phyloP scores from a whole-genome alignment of 495 filamentous ascomycete genomes.

The Clohesyomyces aquaticus region DNA sequence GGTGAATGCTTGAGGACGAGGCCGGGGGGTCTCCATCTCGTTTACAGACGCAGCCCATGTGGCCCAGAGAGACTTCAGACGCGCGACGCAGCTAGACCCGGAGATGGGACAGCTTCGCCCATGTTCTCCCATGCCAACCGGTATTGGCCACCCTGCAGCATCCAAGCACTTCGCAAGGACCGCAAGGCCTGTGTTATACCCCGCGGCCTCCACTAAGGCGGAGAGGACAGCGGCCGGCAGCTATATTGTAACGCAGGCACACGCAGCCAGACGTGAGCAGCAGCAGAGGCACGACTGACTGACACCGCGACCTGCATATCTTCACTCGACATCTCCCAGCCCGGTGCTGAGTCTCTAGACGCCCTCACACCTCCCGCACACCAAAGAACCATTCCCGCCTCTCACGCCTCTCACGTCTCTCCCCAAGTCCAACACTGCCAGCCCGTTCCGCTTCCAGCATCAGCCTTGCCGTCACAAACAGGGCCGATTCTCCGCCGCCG shows the following conservation, averaged over 20 bases:
- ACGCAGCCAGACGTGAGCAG: constrained; percentile 25
- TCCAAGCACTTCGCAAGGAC: constrained; percentile 30
- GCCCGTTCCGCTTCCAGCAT: neutral
- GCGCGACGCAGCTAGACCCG: constrained; percentile 37
- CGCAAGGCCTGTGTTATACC: constrained; percentile 36
- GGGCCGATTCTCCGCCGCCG: neutral
- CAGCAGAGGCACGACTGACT: constrained; percentile 15
- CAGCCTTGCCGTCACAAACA: no score
- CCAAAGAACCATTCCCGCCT: no score
- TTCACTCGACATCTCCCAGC: constrained; percentile 33
- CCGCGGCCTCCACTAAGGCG: constrained; percentile 35
- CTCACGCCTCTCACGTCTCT: no score
- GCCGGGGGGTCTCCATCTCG: constrained; percentile 25
- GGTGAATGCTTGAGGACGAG: constrained; percentile 18
- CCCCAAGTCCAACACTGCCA: no score
- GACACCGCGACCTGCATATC: constrained; percentile 26
- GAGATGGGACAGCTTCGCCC: constrained; percentile 26
- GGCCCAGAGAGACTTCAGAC: constrained; percentile 32
- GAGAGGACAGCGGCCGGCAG: constrained; percentile 34
- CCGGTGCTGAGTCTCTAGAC: constrained; percentile 26
- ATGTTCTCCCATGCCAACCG: constrained; percentile 27
- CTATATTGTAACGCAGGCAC: constrained; percentile 43
- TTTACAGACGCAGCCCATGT: constrained; percentile 34
- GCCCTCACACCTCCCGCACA: neutral
- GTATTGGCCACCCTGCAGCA: constrained; percentile 37